phyloP scores from a whole-genome alignment of 148 eudicot species.

The Nyssa sinensis region DNA sequence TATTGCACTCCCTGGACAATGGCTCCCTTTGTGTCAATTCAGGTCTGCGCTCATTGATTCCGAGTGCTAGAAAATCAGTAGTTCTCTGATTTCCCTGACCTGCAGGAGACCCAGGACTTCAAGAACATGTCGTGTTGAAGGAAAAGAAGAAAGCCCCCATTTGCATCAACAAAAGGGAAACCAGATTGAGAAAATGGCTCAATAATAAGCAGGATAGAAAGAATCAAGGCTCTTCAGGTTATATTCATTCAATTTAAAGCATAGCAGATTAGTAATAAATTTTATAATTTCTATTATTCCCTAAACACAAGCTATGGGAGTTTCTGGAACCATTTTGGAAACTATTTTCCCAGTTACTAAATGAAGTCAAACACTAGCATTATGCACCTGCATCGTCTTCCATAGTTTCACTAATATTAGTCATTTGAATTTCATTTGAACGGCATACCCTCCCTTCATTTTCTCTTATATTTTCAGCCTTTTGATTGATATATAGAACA shows the following conservation, averaged over 20 bases:
- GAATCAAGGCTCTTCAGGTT: neutral
- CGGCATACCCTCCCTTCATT: neutral
- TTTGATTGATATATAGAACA: conserved; percentile 12
- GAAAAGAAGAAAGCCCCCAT: neutral
- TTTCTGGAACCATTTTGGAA: too few relatives aligned
- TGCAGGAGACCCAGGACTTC: conserved; percentile 9
- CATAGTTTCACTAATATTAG: too few relatives aligned
- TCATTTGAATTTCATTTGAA: too few relatives aligned
- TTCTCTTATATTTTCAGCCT: neutral
- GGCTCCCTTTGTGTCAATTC: neutral
- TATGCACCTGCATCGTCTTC: too few relatives aligned
- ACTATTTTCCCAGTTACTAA: neutral
- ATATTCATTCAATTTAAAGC: neutral
- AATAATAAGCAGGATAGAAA: too few relatives aligned
- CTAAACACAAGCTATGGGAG: too few relatives aligned
- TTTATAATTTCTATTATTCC: too few relatives aligned
- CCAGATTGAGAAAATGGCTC: neutral
- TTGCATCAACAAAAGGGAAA: neutral
- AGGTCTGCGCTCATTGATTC: conserved; percentile 6
- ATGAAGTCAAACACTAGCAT: too few relatives aligned
- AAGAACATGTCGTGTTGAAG: neutral
- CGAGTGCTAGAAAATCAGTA: conserved; percentile 5
- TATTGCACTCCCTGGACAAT: neutral
- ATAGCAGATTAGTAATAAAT: too few relatives aligned
- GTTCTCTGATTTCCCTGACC: conserved; percentile 10